Percentiles rank a stretch among this genome's conserved stretches.
Evolutionary conservation across 129 eudicot genomes (phyloP).

Genomic region (Chrysanthemum makinoi): DNA sequence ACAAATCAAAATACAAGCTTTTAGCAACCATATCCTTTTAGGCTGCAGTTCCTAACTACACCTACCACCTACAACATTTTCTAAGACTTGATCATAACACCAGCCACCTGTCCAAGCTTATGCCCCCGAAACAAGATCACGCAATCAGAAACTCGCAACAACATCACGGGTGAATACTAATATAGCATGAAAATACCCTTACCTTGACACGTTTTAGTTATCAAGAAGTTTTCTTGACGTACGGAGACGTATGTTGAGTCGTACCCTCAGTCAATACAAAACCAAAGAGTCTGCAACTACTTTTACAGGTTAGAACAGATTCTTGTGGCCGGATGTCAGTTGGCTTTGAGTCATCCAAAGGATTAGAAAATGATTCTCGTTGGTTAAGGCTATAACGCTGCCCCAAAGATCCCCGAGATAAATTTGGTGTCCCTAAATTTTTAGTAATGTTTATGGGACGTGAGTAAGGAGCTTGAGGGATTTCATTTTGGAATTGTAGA

Average conservation of each 20-base stretch:
- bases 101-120: too few relatives aligned
- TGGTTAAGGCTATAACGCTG: conserved; percentile 4
- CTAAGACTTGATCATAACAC: too few relatives aligned
- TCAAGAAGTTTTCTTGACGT: not conserved
- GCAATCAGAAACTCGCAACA: too few relatives aligned
- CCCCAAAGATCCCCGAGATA: not conserved
- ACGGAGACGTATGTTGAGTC: not conserved
- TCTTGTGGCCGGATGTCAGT: conserved; percentile 11
- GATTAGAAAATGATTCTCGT: not conserved
- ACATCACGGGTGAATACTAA: too few relatives aligned
- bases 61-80: too few relatives aligned
- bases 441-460: conserved; percentile 13
- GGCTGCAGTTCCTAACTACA: too few relatives aligned
- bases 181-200: not conserved
- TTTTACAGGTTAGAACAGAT: conserved; percentile 11
- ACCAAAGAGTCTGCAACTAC: conserved; percentile 16
- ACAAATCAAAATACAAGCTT: too few relatives aligned
- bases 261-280: conserved; percentile 16
- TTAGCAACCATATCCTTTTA: too few relatives aligned
- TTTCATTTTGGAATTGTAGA: conserved; percentile 41
- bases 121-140: too few relatives aligned
- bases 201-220: not conserved
- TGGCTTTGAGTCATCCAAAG: not conserved
- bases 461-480: conserved; percentile 20
- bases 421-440: conserved; percentile 1